phyloP scores from a whole-genome alignment of 139 green algal species.

The Ulvella scutata region DNA sequence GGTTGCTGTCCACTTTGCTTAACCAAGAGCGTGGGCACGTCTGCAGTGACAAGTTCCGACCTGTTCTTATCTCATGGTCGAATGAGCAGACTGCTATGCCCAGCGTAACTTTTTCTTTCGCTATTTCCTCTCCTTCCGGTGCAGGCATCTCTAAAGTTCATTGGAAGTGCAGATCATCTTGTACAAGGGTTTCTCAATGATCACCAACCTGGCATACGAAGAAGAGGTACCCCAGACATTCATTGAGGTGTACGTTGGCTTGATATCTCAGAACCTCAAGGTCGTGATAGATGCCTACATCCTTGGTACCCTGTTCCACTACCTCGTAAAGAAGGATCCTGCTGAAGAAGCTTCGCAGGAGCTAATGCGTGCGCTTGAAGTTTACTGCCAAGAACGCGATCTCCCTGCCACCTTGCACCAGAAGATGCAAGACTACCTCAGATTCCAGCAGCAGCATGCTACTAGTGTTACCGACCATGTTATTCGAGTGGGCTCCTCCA shows the following conservation, averaged over 20 bases:
- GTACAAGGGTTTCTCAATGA: conserved; percentile 15
- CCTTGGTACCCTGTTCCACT: conserved; percentile 24
- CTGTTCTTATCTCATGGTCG: too few relatives aligned
- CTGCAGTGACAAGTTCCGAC: too few relatives aligned
- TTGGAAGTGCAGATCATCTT: too few relatives aligned
- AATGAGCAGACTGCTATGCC: too few relatives aligned
- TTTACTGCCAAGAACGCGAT: conserved; percentile 9
- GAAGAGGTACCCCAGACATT: conserved; percentile 4
- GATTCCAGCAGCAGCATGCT: conserved; percentile 18
- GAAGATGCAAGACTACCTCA: conserved; percentile 13
- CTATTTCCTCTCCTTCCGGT: too few relatives aligned
- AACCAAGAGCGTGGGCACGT: too few relatives aligned
- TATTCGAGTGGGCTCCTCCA: background rate
- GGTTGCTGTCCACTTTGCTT: too few relatives aligned
- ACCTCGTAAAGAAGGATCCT: conserved; percentile 22
- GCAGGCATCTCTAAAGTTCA: too few relatives aligned
- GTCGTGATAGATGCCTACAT: conserved; percentile 25
- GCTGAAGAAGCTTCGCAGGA: conserved; percentile 13
- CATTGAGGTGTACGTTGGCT: background rate
- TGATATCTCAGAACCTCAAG: conserved; percentile 10
- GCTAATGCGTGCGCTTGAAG: conserved; percentile 3
- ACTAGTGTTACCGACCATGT: background rate
- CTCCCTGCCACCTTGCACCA: conserved; percentile 9
- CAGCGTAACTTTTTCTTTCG: too few relatives aligned
- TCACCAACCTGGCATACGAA: conserved; percentile 26